Conservation (phyloP, 108 stramenopile genomes). For the Cyclotella cryptica region DNA sequence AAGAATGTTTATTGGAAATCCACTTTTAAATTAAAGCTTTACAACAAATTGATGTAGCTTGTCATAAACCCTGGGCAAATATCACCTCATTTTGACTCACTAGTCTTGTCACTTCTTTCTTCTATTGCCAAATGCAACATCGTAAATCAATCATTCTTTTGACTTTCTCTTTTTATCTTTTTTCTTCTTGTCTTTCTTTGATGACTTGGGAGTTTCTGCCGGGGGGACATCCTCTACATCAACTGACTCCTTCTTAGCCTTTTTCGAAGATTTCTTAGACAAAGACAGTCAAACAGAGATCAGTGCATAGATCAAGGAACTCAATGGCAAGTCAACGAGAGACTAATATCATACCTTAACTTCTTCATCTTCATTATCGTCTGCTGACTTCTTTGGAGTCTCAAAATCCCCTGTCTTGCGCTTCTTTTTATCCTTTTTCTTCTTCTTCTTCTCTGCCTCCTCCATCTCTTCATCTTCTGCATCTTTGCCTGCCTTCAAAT, state of each 20-base stretch:
- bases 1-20: too few relatives aligned
- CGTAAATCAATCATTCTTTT: constrained; percentile 40
- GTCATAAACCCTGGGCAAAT: too few relatives aligned
- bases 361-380: constrained; percentile 43
- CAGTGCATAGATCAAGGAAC: neutral
- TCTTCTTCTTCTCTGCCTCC: constrained; percentile 48
- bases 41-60: too few relatives aligned
- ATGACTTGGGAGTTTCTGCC: constrained; percentile 44
- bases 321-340: neutral
- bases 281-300: neutral
- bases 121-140: neutral
- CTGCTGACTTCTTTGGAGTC: constrained; percentile 44
- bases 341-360: constrained; percentile 13
- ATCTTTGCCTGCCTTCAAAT: constrained; percentile 73
- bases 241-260: constrained; percentile 61
- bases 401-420: constrained; percentile 56
- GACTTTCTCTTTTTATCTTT: constrained; percentile 58
- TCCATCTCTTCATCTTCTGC: constrained; percentile 53
- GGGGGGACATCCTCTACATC: constrained; percentile 11
- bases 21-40: too few relatives aligned
- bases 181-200: constrained; percentile 42
- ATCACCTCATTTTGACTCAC: too few relatives aligned
- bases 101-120: neutral
- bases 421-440: constrained; percentile 56
- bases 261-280: constrained; percentile 27